Evolutionary conservation across 2,329 filamentous ascomycete species (phyloP), one percentile per base, ranked within the genome.

Genomic region (Xylariaceae sp.): DNA sequence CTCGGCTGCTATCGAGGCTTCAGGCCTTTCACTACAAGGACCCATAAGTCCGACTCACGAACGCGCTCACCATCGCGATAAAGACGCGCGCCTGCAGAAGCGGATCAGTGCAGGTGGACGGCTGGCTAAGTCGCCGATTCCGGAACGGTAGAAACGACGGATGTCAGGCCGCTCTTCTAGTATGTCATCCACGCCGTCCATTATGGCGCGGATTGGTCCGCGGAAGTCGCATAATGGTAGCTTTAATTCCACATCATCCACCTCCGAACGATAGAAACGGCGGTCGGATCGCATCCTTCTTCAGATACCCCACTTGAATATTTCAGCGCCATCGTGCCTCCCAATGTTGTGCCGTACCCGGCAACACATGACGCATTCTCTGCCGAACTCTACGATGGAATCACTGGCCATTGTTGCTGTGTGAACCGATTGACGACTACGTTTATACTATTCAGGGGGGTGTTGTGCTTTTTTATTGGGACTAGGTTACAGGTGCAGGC

Each of bases 51-150:
- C 74, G 7, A 72, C 65, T 54, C 58, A 70, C 54, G 74, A 72
- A 55, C 82, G 85, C 55, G 79, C 76, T 65, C 71, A 82, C 55
- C 79, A 82, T 59, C 80, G 80, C 47, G 88, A 91, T 67, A 84
- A 81, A 69, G 88, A 92, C 67, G 62, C 63, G 13, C 85, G 86
- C 62, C 73, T 93, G 61, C 88, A 91, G 73, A 94, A 94, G 77
- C 82, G 89, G 61, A 86, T 90, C 63, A 92, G 89, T 71, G 89
- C 87, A 30, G 89, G 89, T 51, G 89, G 89, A 52, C 81, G 88
- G 66, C 80, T 93, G 70, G 85, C 85, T 61, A 85, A 81, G 74
- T 81, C 81, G 67, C 81, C 83, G 68, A 86, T 86, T 72, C 82
- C 82, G 67, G 83, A 86, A 63, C 71, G 71, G 63, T 73, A 73